Percentiles rank a stretch among this genome's conserved stretches.
These are phyloP conservation scores for Crassisporium funariophilum DNA, from an alignment of 768 basidiomycete species.

Conservation along the genomic window DNA sequence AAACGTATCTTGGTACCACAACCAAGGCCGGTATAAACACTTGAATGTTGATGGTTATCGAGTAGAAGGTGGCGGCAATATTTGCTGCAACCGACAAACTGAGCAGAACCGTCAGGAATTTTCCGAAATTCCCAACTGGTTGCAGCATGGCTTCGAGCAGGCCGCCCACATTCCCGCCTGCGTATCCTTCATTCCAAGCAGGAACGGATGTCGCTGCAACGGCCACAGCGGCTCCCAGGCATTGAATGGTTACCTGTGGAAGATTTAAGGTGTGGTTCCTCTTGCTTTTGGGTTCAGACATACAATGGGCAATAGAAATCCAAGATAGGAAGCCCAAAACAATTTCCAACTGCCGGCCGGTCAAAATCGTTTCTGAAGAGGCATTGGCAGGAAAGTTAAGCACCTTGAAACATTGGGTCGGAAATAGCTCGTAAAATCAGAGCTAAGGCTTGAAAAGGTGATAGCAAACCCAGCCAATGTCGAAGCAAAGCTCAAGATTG, in stretches of 20 bases:
- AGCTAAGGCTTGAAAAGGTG: slow-evolving; percentile 59
- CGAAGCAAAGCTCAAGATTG: slow-evolving; percentile 66
- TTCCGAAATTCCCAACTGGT: slow-evolving; percentile 73
- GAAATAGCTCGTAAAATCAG: slow-evolving; percentile 79
- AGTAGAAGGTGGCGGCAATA: slow-evolving; percentile 83
- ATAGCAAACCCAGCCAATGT: slow-evolving; percentile 75
- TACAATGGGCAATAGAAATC: slow-evolving; percentile 63
- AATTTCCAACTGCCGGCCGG: slow-evolving; percentile 53
- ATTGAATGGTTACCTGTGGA: slow-evolving; percentile 44
- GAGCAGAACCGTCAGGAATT: slow-evolving; percentile 79
- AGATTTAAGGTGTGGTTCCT: neutral
- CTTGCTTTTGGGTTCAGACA: slow-evolving; percentile 7
- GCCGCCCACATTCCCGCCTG: slow-evolving; percentile 64
- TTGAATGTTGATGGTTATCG: slow-evolving; percentile 73
- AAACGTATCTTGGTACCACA: slow-evolving; percentile 72
- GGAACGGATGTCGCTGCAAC: slow-evolving; percentile 57
- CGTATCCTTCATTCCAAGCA: slow-evolving; percentile 62
- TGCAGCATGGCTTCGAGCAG: slow-evolving; percentile 69
- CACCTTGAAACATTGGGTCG: slow-evolving; percentile 59
- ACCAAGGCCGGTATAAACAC: slow-evolving; percentile 61
- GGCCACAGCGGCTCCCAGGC: slow-evolving; percentile 66
- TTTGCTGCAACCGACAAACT: slow-evolving; percentile 83
- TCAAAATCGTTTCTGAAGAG: neutral
- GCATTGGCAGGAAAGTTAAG: neutral
- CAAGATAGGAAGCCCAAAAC: slow-evolving; percentile 69